Percentiles rank a stretch among this genome's conserved stretches.
Conservation (phyloP, 345 rosid genomes). For the Melaleuca quinquenervia region DNA sequence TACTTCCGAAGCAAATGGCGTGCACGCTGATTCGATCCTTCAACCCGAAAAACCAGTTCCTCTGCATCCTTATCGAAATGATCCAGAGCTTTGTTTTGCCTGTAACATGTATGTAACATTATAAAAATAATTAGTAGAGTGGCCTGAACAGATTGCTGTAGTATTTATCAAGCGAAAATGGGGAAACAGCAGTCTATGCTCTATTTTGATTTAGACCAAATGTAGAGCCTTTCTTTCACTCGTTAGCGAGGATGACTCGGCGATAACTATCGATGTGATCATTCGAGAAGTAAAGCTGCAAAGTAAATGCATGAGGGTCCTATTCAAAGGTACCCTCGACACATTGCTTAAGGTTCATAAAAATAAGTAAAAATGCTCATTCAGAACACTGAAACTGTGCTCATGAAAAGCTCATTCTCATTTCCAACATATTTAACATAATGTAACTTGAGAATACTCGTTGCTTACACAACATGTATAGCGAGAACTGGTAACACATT, state of each 20-base stretch:
- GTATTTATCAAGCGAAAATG: background rate
- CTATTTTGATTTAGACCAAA: background rate
- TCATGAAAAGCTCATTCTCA: background rate
- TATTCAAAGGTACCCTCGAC: background rate
- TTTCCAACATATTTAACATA: background rate
- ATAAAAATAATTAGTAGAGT: background rate
- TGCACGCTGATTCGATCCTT: conserved; percentile 47
- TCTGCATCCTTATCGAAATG: conserved; percentile 56
- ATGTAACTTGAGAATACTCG: background rate
- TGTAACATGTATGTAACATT: conserved; percentile 12
- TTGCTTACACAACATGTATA: background rate
- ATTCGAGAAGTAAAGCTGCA: background rate
- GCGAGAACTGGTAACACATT: background rate
- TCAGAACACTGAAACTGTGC: background rate
- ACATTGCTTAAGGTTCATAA: background rate
- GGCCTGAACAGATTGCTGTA: background rate
- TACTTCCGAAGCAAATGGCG: conserved; percentile 73
- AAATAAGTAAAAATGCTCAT: background rate
- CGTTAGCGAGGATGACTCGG: background rate
- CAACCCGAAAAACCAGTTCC: conserved; percentile 49
- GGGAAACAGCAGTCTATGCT: background rate
- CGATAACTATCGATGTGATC: background rate
- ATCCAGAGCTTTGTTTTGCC: conserved; percentile 60
- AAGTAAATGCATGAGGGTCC: background rate
- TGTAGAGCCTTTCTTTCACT: background rate